phyloP scores from a whole-genome alignment of 345 rosid species.

The Heritiera littoralis region DNA sequence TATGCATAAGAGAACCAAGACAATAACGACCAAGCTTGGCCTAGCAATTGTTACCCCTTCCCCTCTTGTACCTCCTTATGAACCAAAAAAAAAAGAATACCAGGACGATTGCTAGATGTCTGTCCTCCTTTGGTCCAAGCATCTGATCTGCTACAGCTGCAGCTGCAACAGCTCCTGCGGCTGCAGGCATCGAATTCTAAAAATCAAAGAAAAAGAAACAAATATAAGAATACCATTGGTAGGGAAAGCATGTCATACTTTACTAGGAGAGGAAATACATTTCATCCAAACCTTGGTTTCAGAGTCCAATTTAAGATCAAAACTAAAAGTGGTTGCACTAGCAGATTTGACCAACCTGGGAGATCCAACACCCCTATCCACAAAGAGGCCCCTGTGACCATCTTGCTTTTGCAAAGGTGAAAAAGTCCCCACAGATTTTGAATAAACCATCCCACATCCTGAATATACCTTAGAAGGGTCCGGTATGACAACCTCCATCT shows the following conservation, averaged over 20 bases:
- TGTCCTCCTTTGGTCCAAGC: constrained; percentile 98
- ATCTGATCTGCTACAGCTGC: constrained; percentile 98
- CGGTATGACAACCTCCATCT: constrained; percentile 60
- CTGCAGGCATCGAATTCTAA: constrained; percentile 98
- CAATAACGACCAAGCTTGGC: too few relatives aligned
- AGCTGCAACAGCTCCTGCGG: constrained; percentile 99
- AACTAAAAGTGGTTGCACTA: constrained; percentile 58
- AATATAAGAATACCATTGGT: constrained; percentile 25
- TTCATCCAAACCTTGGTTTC: constrained; percentile 69
- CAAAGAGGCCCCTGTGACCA: constrained; percentile 80
- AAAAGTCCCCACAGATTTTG: constrained; percentile 73
- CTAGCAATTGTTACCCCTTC: too few relatives aligned
- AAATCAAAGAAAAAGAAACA: constrained; percentile 25
- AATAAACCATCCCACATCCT: constrained; percentile 63
- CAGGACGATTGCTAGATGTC: constrained; percentile 95
- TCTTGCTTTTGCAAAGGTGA: constrained; percentile 77
- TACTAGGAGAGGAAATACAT: constrained; percentile 14
- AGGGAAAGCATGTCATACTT: constrained; percentile 14
- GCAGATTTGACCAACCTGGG: constrained; percentile 82
- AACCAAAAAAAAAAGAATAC: constrained; percentile 37
- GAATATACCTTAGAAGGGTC: constrained; percentile 57
- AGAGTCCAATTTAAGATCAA: constrained; percentile 59
- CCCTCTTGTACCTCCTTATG: too few relatives aligned
- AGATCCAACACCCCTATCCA: constrained; percentile 99
- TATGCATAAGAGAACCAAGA: not conserved